Evolutionary conservation across 2,329 filamentous ascomycete genomes (phyloP).

Genomic region (Colletotrichum tamarilloi): DNA sequence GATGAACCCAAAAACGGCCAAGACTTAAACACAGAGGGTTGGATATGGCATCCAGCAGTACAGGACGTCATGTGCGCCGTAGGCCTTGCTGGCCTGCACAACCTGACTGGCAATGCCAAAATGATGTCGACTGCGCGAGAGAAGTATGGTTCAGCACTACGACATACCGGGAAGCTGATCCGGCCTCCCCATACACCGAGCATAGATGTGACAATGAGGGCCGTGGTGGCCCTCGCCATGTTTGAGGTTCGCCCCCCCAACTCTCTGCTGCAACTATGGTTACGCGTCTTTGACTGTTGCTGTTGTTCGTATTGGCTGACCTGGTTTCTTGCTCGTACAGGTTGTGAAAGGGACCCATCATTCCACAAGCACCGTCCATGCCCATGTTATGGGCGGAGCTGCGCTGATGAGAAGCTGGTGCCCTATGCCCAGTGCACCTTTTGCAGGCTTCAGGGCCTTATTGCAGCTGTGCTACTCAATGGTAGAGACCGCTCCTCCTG

Average conservation of each 20-base stretch:
- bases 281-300: neutral
- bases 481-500: conserved; percentile 47
- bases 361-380: conserved; percentile 62
- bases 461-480: conserved; percentile 68
- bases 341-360: conserved; percentile 59
- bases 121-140: conserved; percentile 60
- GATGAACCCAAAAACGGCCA: conserved; percentile 56
- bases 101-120: conserved; percentile 58
- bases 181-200: conserved; percentile 45
- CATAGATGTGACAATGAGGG: conserved; percentile 59
- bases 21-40: conserved; percentile 49
- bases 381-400: conserved; percentile 69
- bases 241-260: conserved; percentile 62
- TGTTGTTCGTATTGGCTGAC: conserved; percentile 36
- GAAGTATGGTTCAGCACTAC: conserved; percentile 66
- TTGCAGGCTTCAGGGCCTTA: conserved; percentile 62
- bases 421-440: conserved; percentile 49
- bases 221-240: conserved; percentile 68
- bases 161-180: conserved; percentile 56
- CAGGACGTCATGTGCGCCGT: conserved; percentile 66
- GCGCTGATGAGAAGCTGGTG: conserved; percentile 64
- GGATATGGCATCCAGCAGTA: conserved; percentile 53
- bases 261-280: neutral
- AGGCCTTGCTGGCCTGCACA: conserved; percentile 68
- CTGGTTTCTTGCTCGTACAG: conserved; percentile 38